Evolutionary conservation across 805 yeast genomes (phyloP), one percentile per base, ranked within the genome.

Genomic region (Sporopachydermia lactativora): DNA sequence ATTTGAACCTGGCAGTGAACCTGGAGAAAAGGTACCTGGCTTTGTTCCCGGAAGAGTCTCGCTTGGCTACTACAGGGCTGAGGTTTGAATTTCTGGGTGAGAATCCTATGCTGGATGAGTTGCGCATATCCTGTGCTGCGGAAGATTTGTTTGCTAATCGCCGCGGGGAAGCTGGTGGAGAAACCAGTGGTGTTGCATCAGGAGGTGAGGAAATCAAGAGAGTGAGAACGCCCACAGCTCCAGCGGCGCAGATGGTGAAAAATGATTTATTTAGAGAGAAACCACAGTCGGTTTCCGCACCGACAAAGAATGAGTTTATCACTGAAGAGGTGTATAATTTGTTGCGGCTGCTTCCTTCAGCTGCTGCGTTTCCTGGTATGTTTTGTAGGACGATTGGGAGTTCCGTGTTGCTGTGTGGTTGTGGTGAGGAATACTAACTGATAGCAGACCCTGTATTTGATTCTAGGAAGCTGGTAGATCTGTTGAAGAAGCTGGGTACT

Each of bases 1-100:
- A 80, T 48, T 58, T 82, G 16, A 70, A 72, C 37, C 79, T 82
- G 11, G 75, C 86, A 4, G 62, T 69, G 38, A 67, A 73, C 39
- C 66, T 89, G 37, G 86, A 82, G 46, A 66, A 64, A 42, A 70
- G 94, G 45, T 86, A 70, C 56, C 61, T 68, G 19, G 77, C 73
- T 45, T 58, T 68, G 28, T 86, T 83, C 55, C 82, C 88, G 0
- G 70, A 73, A 3, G 42, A 8, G 37, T 41, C 15, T 54, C 51
- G 37, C 36, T 48, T 13, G 52, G 49, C 14, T 28, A 43, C 18
- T 5, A 43, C 18, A 34, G 40, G 18, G 15, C 38, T 19, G 37
- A 36, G 11, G 35, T 18, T 2, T 17, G 16, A n/a, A 37, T 39
- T 13, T 34, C 18, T 17, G 49, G 36, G 6, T 42, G 39, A 5